phyloP scores from a whole-genome alignment of 2,329 filamentous ascomycete genomes.

The Ophioceras dolichostomum region DNA sequence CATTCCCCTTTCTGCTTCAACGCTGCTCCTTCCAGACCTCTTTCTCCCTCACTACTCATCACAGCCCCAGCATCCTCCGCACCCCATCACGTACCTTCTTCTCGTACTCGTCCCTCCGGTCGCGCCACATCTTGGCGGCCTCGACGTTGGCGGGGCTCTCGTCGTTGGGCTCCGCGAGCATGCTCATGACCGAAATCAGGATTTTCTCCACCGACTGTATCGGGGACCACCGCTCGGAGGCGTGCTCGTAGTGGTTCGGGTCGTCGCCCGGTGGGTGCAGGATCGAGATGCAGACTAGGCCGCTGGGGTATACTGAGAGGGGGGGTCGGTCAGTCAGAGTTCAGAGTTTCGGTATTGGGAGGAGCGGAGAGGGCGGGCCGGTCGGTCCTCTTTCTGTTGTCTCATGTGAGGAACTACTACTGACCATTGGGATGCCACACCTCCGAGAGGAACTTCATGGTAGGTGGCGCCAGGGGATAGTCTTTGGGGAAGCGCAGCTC shows the following conservation, averaged over 20 bases:
- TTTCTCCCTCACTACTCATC: slow-evolving; percentile 5
- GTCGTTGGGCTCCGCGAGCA: slow-evolving; percentile 94
- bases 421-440: slow-evolving; percentile 98
- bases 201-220: slow-evolving; percentile 98
- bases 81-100: slow-evolving; percentile 74
- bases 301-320: slow-evolving; percentile 69
- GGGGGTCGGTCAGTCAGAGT: background rate
- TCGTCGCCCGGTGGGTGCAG: slow-evolving; percentile 93
- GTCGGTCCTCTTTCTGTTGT: no score
- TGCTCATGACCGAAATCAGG: slow-evolving; percentile 92
- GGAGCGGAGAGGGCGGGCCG: no score
- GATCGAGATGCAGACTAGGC: slow-evolving; percentile 95
- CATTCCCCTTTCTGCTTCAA: no score
- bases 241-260: slow-evolving; percentile 96
- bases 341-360: no score
- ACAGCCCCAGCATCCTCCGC: slow-evolving; percentile 64
- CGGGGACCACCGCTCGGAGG: slow-evolving; percentile 89
- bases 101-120: slow-evolving; percentile 74
- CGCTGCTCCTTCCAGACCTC: no score
- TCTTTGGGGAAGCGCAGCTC: slow-evolving; percentile 92
- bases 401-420: no score
- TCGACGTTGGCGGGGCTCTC: slow-evolving; percentile 95
- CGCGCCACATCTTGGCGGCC: slow-evolving; percentile 92
- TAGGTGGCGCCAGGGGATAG: slow-evolving; percentile 91
- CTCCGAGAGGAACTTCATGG: slow-evolving; percentile 89